These are phyloP conservation scores for Coemansia asiatica DNA, from an alignment of 192 early-diverging fungal genomes.

Conservation along the genomic window DNA sequence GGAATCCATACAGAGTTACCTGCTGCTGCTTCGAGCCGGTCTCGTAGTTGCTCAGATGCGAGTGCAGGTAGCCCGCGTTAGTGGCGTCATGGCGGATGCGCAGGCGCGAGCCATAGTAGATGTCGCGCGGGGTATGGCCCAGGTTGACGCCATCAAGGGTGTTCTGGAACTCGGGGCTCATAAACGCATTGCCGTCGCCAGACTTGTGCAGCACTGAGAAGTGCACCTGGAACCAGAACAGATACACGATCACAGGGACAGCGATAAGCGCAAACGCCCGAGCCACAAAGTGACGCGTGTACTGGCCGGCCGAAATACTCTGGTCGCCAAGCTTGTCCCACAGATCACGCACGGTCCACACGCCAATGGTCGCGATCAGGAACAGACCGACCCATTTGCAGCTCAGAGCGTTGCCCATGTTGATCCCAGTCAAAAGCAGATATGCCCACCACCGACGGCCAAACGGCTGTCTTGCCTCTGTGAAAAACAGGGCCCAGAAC, in stretches of 20 bases:
- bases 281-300: slow-evolving; percentile 73
- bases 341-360: slow-evolving; percentile 79
- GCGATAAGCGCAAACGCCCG: slow-evolving; percentile 80
- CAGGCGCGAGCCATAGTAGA: slow-evolving; percentile 53
- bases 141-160: slow-evolving; percentile 66
- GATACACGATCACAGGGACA: slow-evolving; percentile 76
- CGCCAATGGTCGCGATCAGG: slow-evolving; percentile 79
- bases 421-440: slow-evolving; percentile 80
- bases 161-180: slow-evolving; percentile 87
- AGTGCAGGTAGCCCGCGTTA: slow-evolving; percentile 55
- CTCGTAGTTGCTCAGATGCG: slow-evolving; percentile 65
- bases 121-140: slow-evolving; percentile 50
- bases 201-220: slow-evolving; percentile 73
- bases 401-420: slow-evolving; percentile 69
- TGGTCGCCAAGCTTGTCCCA: slow-evolving; percentile 82
- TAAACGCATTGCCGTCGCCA: slow-evolving; percentile 92
- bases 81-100: slow-evolving; percentile 53
- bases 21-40: slow-evolving; percentile 77
- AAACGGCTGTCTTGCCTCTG: slow-evolving; percentile 1
- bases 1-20: slow-evolving; percentile 75
- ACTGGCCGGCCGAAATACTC: slow-evolving; percentile 57
- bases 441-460: slow-evolving; percentile 79
- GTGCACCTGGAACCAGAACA: slow-evolving; percentile 86
- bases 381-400: slow-evolving; percentile 97
- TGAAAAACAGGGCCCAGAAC: slow-evolving; percentile 1